Evolutionary conservation across 1,284 basidiomycete species (phyloP), one percentile per base, ranked within the genome.

Genomic region (Irpex sp.): DNA sequence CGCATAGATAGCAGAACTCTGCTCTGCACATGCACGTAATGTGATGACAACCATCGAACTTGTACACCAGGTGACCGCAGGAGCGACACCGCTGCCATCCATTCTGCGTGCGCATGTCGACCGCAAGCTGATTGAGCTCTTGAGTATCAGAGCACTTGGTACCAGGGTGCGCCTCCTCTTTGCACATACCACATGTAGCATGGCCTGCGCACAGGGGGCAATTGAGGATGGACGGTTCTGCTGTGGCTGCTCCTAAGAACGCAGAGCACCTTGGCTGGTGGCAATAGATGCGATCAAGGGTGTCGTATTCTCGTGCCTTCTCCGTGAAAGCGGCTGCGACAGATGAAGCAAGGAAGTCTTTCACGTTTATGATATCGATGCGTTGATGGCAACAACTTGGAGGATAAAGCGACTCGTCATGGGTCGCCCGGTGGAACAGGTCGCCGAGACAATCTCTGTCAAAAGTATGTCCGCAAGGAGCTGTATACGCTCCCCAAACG

Each of bases 161-260:
- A 2, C 49, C 75, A 0, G 72, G 68, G 69, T 81, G 80, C 3
- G 71, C 75, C 4, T 62, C 65, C 60, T 74, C 75, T 67, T 83
- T 82, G 75, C 84, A 85, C 13, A 69, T 68, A 0, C 76, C 67
- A 66, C 84, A 85, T 0, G 81, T 80, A 0, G 66, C 64, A 2
- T 56, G 9, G 8, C 9, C 9, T 15, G 40, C 55, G 68, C 85
- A 87, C 3, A 70, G 66, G 0, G 63, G 38, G 67, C 83, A 84
- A 2, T 75, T 38, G 17, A 73, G 62, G 2, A 57, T 54, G 8
- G 63, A 58, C 7, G 64, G 52, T 9, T 34, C 56, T 0, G 65
- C 54, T 0, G 72, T 73, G 7, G 74, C 72, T 2, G 82, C 77
- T 0, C 84, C 85, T 19, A 88, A 74, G 73, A 87, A 88, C 0